These are phyloP conservation scores for Vinca minor DNA, from an alignment of 257 asterid genomes.

Conservation along the genomic window DNA sequence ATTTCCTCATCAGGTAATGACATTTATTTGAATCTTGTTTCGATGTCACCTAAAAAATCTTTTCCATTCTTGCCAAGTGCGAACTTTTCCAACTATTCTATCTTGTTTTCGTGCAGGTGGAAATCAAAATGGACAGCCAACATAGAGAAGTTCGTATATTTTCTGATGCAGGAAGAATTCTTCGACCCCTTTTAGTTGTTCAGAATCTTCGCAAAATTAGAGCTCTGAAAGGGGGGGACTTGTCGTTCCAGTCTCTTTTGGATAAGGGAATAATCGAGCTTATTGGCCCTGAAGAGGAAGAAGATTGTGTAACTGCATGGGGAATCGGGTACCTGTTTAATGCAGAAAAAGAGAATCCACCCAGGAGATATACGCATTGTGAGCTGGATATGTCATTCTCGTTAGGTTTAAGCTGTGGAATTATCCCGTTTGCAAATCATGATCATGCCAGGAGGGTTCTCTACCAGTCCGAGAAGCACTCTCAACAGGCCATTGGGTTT, in stretches of 20 bases:
- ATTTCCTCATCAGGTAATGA: slow-evolving; percentile 60
- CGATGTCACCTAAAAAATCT: background rate
- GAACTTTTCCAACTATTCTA: slow-evolving; percentile 12
- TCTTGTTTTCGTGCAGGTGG: slow-evolving; percentile 45
- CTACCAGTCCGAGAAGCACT: slow-evolving; percentile 91
- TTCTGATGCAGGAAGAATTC: slow-evolving; percentile 89
- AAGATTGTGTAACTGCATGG: slow-evolving; percentile 87
- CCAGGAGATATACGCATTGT: slow-evolving; percentile 65
- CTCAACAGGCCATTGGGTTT: slow-evolving; percentile 92
- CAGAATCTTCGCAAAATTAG: slow-evolving; percentile 51
- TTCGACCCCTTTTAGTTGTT: slow-evolving; percentile 86
- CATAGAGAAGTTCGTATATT: slow-evolving; percentile 77
- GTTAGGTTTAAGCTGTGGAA: slow-evolving; percentile 76
- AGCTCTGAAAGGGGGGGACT: slow-evolving; percentile 49
- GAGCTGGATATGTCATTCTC: slow-evolving; percentile 78
- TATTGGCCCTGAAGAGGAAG: slow-evolving; percentile 94
- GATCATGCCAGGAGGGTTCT: slow-evolving; percentile 86
- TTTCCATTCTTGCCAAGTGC: slow-evolving; percentile 3
- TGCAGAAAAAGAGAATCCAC: slow-evolving; percentile 49
- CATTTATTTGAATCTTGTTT: slow-evolving; percentile 20
- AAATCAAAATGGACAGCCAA: slow-evolving; percentile 64
- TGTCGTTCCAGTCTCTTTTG: slow-evolving; percentile 50
- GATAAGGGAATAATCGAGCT: slow-evolving; percentile 67
- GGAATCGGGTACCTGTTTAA: slow-evolving; percentile 50
- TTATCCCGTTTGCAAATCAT: slow-evolving; percentile 85